Base-by-base conservation (phyloP, 129 eudicot genomes). In the Flaveria ramosissima region DNA sequence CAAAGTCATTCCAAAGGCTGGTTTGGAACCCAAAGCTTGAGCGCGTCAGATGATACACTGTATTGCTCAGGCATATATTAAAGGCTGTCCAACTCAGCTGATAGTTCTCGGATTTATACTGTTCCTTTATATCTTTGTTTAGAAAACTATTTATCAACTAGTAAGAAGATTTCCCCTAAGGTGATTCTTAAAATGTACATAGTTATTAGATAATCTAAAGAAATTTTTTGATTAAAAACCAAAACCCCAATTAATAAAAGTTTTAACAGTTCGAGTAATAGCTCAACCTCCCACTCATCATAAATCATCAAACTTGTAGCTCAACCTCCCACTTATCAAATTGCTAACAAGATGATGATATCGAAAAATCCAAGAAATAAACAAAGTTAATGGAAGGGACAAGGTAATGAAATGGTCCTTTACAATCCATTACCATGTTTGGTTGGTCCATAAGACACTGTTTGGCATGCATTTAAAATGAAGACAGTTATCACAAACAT, bases 41-140 rank as follows among this genome's bases (percentile, higher is more conserved):
- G 82, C 82, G 52, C 69, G 61, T 23, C 79, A 71, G 48, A 55
- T 51, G 19, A 57, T 57, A 8, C 23, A 14, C 6, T 11, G 32
- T 57, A 67, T 55, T 23, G 80, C 75, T 52, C 32, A 17, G 56
- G 82, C 83, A 64, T n/a, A 72, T 55, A 20, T 20, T 23, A 57
- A 57, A 21, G 14, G 59, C 56, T 83, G 76, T 68, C 68, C 59
- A 74, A 73, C 81, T 79, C 77, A 83, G 83, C 78, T 74, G 65
- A 74, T 73, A 74, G 75, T 57, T 53, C 48, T 73, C 62, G 14
- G 27, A 51, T 68, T 84, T 56, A 65, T 52, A 66, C 48, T 48
- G 67, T 61, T 66, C 74, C 63, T 71, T 76, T 55, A 52, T 0
- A 77, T 53, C 55, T 53, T 55, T 77, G 68, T 23, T 76, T 70